A percentile compares a stretch with the other conserved stretches of the same genome.
phyloP scores from a whole-genome alignment of 176 grass and related monocot species.

The Carex cristatella region DNA sequence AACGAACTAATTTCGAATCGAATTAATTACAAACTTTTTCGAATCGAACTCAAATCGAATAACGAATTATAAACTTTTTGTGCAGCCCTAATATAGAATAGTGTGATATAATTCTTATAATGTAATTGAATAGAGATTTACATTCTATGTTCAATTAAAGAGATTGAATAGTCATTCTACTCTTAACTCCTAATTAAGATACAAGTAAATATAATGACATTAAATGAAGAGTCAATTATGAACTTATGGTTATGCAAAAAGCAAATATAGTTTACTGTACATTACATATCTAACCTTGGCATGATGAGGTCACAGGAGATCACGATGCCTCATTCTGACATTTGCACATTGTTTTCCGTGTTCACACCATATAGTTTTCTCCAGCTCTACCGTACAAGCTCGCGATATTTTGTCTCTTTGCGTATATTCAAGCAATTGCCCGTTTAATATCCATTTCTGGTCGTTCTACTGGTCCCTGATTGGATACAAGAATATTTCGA shows the following conservation, averaged over 20 bases:
- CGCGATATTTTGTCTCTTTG: slow-evolving; percentile 5
- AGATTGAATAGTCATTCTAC: neutral
- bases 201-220: too few species aligned
- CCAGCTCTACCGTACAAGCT: neutral
- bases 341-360: slow-evolving; percentile 21
- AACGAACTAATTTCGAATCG: too few species aligned
- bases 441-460: neutral
- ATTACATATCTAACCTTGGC: neutral
- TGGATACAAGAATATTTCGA: neutral
- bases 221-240: neutral
- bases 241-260: neutral
- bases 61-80: too few species aligned
- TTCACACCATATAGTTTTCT: neutral
- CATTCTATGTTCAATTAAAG: neutral
- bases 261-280: neutral
- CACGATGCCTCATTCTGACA: neutral
- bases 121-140: neutral
- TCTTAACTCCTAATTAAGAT: too few species aligned
- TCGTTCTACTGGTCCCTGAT: neutral
- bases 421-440: neutral
- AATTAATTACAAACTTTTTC: too few species aligned
- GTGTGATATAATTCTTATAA: too few species aligned
- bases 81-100: too few species aligned
- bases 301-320: slow-evolving; percentile 10
- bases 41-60: too few species aligned